Evolutionary conservation across 75 land plant species (phyloP).

Genomic region (Pinus albicaulis): DNA sequence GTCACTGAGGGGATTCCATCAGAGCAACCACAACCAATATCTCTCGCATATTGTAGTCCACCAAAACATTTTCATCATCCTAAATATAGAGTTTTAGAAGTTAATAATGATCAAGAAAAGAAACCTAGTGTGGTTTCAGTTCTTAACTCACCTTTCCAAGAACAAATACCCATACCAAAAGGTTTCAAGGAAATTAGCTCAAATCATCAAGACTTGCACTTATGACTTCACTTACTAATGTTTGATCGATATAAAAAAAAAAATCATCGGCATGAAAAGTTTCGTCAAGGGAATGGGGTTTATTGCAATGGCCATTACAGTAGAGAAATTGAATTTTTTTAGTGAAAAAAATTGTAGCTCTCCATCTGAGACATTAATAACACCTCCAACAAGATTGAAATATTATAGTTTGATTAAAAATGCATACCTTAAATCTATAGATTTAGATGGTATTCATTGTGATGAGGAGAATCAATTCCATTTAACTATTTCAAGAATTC

Average conservation of each 20-base stretch:
- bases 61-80: neutral
- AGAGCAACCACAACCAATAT: no score
- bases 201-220: constrained; percentile 36
- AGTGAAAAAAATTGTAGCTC: neutral
- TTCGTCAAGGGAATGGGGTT: constrained; percentile 28
- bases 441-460: neutral
- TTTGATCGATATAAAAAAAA: constrained; percentile 4
- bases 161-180: constrained; percentile 33
- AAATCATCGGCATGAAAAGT: constrained; percentile 9
- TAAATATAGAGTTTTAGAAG: neutral
- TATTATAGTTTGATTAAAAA: neutral
- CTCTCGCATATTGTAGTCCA: no score
- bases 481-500: constrained; percentile 39
- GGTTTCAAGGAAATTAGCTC: constrained; percentile 58
- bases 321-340: neutral
- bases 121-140: constrained; percentile 66
- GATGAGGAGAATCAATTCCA: constrained; percentile 24
- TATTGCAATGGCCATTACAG: neutral
- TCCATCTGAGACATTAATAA: neutral
- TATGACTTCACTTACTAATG: constrained; percentile 2
- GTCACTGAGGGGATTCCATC: no score
- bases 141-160: no score
- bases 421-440: neutral
- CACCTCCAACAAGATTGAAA: neutral
- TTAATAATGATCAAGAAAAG: constrained; percentile 23